phyloP scores from a whole-genome alignment of 164 flowering plant species.

The Nymphaea colorata region DNA sequence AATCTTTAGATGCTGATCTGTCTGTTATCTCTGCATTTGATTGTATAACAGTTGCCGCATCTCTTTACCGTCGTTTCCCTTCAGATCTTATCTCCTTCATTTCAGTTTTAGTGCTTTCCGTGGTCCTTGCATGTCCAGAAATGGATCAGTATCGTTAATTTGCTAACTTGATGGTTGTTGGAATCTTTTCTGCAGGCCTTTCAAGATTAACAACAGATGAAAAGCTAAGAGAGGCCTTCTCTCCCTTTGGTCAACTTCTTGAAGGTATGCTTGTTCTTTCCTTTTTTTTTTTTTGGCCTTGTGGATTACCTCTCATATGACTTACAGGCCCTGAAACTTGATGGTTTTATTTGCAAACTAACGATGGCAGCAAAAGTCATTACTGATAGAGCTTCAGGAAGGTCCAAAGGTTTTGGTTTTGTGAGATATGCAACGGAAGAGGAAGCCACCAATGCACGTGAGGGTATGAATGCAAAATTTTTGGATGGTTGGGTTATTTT shows the following conservation, averaged over 20 bases:
- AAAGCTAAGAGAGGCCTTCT: constrained; percentile 62
- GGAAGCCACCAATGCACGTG: constrained; percentile 77
- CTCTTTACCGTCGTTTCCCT: background rate
- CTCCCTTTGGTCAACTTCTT: constrained; percentile 58
- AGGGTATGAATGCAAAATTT: constrained; percentile 69
- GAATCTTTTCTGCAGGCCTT: constrained; percentile 38
- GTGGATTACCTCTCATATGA: background rate
- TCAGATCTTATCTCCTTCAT: background rate
- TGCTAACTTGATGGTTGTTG: background rate
- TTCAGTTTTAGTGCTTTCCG: background rate
- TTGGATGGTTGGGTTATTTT: constrained; percentile 96
- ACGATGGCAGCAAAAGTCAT: constrained; percentile 54
- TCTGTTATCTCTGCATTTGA: no score
- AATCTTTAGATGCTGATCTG: no score
- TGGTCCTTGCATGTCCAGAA: background rate
- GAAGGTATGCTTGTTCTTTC: constrained; percentile 35
- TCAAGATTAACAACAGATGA: constrained; percentile 68
- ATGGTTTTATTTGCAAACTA: background rate
- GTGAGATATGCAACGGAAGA: constrained; percentile 60
- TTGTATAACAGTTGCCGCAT: background rate
- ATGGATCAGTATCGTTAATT: background rate
- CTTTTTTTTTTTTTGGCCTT: no score
- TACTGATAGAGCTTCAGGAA: constrained; percentile 51
- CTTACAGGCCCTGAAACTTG: background rate
- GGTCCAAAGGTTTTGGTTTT: constrained; percentile 88